Evolutionary conservation across 805 yeast genomes (phyloP).

Genomic region (Kregervanrija delftensis): DNA sequence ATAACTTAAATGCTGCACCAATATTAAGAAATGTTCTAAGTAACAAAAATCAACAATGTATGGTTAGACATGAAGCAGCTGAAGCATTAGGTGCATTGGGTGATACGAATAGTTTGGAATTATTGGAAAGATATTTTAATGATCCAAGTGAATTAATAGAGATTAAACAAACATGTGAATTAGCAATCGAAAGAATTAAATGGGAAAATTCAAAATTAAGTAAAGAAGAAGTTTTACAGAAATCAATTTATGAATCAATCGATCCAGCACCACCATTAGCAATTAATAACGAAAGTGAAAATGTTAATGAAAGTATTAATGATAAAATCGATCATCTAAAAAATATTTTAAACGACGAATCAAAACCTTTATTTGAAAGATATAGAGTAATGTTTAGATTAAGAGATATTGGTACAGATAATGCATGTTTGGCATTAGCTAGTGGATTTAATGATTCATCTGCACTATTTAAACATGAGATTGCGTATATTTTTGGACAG

Average conservation of each 20-base stretch:
- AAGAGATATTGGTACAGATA: slow-evolving; percentile 89
- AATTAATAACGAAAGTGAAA: slow-evolving; percentile 23
- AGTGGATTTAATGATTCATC: slow-evolving; percentile 84
- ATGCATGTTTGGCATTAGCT: slow-evolving; percentile 88
- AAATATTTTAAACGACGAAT: slow-evolving; percentile 65
- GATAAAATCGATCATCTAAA: slow-evolving; percentile 63
- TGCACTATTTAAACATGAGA: slow-evolving; percentile 94
- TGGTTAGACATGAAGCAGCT: slow-evolving; percentile 99
- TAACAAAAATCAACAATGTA: slow-evolving; percentile 66
- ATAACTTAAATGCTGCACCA: slow-evolving; percentile 72
- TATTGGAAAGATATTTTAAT: slow-evolving; percentile 58
- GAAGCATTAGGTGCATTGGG: slow-evolving; percentile 97
- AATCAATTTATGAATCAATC: slow-evolving; percentile 75
- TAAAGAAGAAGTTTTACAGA: slow-evolving; percentile 62
- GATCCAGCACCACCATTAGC: slow-evolving; percentile 99
- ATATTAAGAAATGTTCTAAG: slow-evolving; percentile 64
- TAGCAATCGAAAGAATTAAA: slow-evolving; percentile 88
- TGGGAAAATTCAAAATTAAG: slow-evolving; percentile 77
- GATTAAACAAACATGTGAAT: slow-evolving; percentile 94
- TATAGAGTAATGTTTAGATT: slow-evolving; percentile 98
- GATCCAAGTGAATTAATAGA: slow-evolving; percentile 70
- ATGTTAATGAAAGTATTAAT: slow-evolving; percentile 21
- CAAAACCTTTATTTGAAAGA: slow-evolving; percentile 78
- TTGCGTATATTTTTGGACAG: slow-evolving; percentile 98
- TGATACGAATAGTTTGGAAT: slow-evolving; percentile 60